phyloP scores from a whole-genome alignment of 2,329 filamentous ascomycete genomes.

The Aspergillus pseudoglaucus region DNA sequence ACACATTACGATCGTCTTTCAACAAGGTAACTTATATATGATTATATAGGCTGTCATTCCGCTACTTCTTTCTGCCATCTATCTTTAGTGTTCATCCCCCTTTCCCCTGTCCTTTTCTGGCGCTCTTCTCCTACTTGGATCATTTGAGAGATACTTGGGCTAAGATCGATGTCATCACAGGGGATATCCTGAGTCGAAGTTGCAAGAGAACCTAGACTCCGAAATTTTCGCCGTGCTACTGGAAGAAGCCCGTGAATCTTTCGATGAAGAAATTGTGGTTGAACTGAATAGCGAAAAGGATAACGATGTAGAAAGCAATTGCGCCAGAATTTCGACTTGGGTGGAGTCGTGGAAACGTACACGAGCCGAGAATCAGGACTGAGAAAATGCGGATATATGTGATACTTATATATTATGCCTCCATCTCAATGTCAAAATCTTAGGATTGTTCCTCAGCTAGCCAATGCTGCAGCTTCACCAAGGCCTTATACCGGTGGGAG shows the following conservation, averaged over 20 bases:
- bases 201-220: conserved; percentile 92
- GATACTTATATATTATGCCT: conserved; percentile 5
- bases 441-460: conserved; percentile 45
- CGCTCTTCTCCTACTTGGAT: neutral
- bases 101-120: conserved; percentile 1
- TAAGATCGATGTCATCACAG: conserved; percentile 33
- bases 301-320: conserved; percentile 82
- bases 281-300: conserved; percentile 75
- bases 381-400: conserved; percentile 7
- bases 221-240: conserved; percentile 96
- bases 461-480: conserved; percentile 81
- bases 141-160: neutral
- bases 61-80: neutral
- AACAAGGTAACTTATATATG: conserved; percentile 49
- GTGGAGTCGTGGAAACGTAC: conserved; percentile 69
- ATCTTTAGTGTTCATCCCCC: neutral
- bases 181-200: conserved; percentile 76
- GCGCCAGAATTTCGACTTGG: conserved; percentile 79
- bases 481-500: conserved; percentile 82
- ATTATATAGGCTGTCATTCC: neutral
- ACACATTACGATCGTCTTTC: conserved; percentile 78
- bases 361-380: conserved; percentile 23
- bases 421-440: conserved; percentile 4
- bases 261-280: conserved; percentile 79
- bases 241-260: conserved; percentile 82